These are phyloP conservation scores for Noccaea bulbosa DNA, from an alignment of 345 rosid species.

Conservation along the genomic window DNA sequence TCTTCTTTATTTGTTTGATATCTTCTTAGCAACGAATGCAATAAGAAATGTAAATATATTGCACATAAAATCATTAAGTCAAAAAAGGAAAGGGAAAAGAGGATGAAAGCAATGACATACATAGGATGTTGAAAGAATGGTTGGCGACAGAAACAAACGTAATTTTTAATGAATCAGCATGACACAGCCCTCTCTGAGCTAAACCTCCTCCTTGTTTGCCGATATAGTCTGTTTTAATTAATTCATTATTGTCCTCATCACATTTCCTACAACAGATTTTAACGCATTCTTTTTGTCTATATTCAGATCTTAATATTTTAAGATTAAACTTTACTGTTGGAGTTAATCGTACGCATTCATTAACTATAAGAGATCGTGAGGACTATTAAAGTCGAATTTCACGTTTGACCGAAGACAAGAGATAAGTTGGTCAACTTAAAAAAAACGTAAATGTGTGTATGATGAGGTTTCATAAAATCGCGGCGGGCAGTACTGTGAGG, in stretches of 20 bases:
- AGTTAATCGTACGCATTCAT: slow-evolving; percentile 10
- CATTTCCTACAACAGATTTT: not conserved
- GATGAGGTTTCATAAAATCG: not conserved
- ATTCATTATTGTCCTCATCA: not conserved
- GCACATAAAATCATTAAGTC: not conserved
- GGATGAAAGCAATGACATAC: slow-evolving; percentile 42
- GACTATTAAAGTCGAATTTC: not conserved
- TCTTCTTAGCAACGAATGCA: not conserved
- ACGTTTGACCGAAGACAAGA: not conserved
- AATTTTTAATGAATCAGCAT: slow-evolving; percentile 21
- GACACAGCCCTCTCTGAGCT: slow-evolving; percentile 26
- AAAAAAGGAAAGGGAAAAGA: not conserved
- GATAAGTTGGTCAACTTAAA: slow-evolving; percentile 6
- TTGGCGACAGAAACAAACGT: not conserved
- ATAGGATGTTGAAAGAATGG: slow-evolving; percentile 27
- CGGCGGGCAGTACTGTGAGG: not conserved
- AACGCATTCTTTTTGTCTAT: not conserved
- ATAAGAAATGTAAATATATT: not conserved
- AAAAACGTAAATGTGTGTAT: not conserved
- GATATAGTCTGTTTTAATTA: not conserved
- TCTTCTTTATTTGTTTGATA: not conserved
- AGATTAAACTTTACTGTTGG: not conserved
- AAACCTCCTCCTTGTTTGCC: not conserved
- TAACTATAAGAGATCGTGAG: not conserved
- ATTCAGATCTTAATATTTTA: not conserved